Evolutionary conservation across 139 green algal species (phyloP).

Genomic region (Auxenochlorella pyrenoidosa): DNA sequence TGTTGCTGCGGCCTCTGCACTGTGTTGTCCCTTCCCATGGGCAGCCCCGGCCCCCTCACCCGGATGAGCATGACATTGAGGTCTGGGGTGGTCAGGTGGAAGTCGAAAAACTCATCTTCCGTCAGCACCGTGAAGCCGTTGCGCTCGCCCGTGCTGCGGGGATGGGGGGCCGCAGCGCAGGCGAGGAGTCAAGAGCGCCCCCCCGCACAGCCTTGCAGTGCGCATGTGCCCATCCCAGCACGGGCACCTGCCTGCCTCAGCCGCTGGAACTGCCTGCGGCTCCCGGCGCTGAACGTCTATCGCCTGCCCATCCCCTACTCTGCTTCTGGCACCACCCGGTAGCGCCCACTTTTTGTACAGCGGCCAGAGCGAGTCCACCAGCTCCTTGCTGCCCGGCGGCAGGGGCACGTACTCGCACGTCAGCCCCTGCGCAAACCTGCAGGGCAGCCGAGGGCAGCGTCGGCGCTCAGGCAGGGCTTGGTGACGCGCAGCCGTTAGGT

Average conservation of each 20-base stretch:
- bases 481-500: too few species aligned
- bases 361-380: conserved; percentile 44
- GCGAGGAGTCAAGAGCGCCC: not conserved
- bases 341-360: conserved; percentile 36
- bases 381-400: conserved; percentile 27
- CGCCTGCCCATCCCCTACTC: too few species aligned
- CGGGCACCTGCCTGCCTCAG: too few species aligned
- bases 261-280: too few species aligned
- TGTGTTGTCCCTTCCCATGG: not conserved
- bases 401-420: conserved; percentile 37
- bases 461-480: too few species aligned
- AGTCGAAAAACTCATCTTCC: conserved; percentile 50
- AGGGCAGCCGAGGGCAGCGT: not conserved
- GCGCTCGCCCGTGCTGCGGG: conserved; percentile 37
- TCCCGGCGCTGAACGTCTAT: too few species aligned
- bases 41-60: not conserved
- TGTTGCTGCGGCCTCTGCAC: not conserved
- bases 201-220: too few species aligned
- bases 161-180: not conserved
- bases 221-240: too few species aligned
- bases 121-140: conserved; percentile 55
- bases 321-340: too few species aligned
- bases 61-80: conserved; percentile 39
- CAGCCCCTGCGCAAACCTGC: conserved; percentile 13
- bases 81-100: conserved; percentile 41